phyloP scores from a whole-genome alignment of 1,139 yeast species.

The Suhomyces panamericanus region DNA sequence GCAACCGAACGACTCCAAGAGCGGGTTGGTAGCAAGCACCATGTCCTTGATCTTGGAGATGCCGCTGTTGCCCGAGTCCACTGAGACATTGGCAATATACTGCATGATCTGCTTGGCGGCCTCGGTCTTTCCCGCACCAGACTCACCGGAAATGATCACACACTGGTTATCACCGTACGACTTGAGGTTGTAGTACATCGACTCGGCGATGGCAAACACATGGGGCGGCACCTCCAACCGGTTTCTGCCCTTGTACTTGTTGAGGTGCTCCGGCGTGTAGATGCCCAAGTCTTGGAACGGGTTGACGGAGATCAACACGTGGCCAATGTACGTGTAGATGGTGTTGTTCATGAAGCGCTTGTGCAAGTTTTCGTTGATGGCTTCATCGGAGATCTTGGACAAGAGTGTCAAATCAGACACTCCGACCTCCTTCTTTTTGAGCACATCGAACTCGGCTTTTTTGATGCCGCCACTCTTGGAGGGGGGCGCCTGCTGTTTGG shows the following conservation, averaged over 20 bases:
- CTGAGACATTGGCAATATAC: constrained; percentile 83
- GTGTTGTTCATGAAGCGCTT: constrained; percentile 87
- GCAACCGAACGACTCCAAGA: constrained; percentile 96
- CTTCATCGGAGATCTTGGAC: constrained; percentile 85
- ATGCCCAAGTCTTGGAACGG: constrained; percentile 97
- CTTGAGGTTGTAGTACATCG: constrained; percentile 94
- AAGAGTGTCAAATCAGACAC: constrained; percentile 91
- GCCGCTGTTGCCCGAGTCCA: constrained; percentile 31
- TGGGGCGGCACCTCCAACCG: constrained; percentile 98
- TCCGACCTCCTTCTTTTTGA: constrained; percentile 94
- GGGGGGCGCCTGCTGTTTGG: constrained; percentile 55
- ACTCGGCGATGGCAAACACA: constrained; percentile 96
- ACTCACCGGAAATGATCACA: constrained; percentile 97
- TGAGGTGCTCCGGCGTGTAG: constrained; percentile 75
- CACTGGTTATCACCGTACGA: constrained; percentile 95
- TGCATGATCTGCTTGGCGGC: constrained; percentile 99
- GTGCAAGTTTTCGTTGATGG: constrained; percentile 88
- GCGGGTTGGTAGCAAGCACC: constrained; percentile 97
- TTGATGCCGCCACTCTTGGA: constrained; percentile 67
- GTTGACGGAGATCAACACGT: constrained; percentile 89
- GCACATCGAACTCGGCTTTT: constrained; percentile 88
- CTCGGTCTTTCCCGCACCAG: constrained; percentile 99
- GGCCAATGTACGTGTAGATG: constrained; percentile 87
- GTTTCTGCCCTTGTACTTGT: constrained; percentile 84
- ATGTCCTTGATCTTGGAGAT: constrained; percentile 91